Evolutionary conservation across 1,284 basidiomycete genomes (phyloP).

Genomic region (Marasmius oreades): DNA sequence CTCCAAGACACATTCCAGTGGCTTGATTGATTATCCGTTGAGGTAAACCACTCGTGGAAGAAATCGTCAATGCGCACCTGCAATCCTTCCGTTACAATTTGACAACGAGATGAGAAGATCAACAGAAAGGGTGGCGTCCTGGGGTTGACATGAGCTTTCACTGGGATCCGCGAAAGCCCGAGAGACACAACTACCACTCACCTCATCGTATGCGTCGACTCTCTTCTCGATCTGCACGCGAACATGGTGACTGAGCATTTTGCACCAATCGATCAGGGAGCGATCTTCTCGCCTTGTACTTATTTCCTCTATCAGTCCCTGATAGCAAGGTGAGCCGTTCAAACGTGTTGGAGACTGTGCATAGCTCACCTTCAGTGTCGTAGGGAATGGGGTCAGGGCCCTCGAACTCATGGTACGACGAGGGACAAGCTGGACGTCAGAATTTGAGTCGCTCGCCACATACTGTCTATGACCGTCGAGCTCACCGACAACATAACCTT

Average conservation of each 20-base stretch:
- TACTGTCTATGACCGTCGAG: neutral
- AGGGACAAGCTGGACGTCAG: constrained; percentile 61
- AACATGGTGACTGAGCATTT: neutral
- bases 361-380: constrained; percentile 66
- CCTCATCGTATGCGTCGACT: constrained; percentile 82
- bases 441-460: neutral
- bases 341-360: neutral
- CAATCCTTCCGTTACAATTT: constrained; percentile 89
- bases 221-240: constrained; percentile 76
- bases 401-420: constrained; percentile 87
- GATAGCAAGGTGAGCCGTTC: neutral
- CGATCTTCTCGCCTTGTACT: constrained; percentile 67
- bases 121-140: constrained; percentile 77
- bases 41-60: neutral
- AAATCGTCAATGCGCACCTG: constrained; percentile 42
- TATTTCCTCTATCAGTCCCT: constrained; percentile 84
- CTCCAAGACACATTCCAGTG: constrained; percentile 85
- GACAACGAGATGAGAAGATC: constrained; percentile 69
- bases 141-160: constrained; percentile 3
- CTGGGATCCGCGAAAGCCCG: neutral
- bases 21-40: constrained; percentile 37
- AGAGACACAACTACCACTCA: constrained; percentile 24
- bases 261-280: neutral
- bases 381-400: constrained; percentile 85
- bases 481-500: constrained; percentile 77